Conservation (phyloP, 257 asterid species). For the Striga asiatica region DNA sequence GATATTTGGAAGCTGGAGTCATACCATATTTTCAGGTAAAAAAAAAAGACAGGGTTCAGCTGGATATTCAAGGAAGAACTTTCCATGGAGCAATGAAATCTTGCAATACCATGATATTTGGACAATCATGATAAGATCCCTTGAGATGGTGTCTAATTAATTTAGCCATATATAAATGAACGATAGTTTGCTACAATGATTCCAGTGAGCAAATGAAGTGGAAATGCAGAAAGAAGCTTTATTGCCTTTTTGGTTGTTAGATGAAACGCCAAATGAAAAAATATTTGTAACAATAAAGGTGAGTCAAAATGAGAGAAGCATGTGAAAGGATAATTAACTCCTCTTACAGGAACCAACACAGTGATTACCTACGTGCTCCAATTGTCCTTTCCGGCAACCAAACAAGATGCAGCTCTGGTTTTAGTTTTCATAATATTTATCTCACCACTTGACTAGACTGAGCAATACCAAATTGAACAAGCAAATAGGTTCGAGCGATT, state of each 20-base stretch:
- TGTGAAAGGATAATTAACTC: neutral
- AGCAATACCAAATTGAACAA: conserved; percentile 2
- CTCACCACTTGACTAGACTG: neutral
- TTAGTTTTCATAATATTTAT: neutral
- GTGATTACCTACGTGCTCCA: neutral
- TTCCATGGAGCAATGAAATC: neutral
- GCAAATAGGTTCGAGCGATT: neutral
- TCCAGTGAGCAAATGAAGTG: neutral
- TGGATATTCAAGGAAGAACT: neutral
- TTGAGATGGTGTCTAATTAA: neutral
- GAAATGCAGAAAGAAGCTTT: neutral
- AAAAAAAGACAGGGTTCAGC: conserved; percentile 1
- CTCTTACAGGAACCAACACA: neutral
- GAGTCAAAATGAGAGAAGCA: neutral
- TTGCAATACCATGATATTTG: neutral
- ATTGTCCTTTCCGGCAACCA: neutral
- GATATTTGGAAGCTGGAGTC: neutral
- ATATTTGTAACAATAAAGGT: neutral
- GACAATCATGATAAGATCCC: neutral
- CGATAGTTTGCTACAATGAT: neutral
- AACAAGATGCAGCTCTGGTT: neutral
- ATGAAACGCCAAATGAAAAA: neutral
- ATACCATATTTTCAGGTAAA: neutral
- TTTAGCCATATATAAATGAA: neutral
- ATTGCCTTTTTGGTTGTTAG: neutral